Conservation (phyloP, 2,329 filamentous ascomycete species). For the Venturia aucupariae region DNA sequence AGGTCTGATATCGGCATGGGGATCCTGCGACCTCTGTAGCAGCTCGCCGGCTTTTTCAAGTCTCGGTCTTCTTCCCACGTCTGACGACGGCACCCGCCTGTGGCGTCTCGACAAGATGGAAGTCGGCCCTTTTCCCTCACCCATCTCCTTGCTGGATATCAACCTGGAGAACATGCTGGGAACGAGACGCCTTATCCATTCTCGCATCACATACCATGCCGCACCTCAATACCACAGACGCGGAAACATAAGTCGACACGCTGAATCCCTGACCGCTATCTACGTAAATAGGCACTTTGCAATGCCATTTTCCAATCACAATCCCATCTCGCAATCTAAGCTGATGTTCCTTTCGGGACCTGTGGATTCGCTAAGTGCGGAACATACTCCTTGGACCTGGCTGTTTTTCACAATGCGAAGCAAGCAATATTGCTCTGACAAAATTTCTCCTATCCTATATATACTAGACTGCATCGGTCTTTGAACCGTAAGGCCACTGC, state of each 20-base stretch:
- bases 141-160: background rate
- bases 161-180: slow-evolving; percentile 4
- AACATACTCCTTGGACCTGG: background rate
- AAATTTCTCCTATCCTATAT: background rate
- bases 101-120: background rate
- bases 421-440: background rate
- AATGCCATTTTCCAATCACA: background rate
- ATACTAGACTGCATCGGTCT: background rate
- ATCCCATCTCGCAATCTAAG: background rate
- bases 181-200: background rate
- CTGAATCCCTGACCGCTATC: background rate
- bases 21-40: background rate
- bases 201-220: background rate
- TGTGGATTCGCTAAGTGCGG: background rate
- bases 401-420: too few species aligned
- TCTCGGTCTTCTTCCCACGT: background rate
- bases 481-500: background rate
- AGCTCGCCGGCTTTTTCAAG: background rate
- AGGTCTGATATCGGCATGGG: background rate
- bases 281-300: background rate
- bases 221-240: background rate
- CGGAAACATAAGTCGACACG: background rate
- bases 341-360: background rate
- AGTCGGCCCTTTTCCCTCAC: background rate
- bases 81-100: background rate